phyloP scores from a whole-genome alignment of 805 yeast species.

The Candida loeiensis region DNA sequence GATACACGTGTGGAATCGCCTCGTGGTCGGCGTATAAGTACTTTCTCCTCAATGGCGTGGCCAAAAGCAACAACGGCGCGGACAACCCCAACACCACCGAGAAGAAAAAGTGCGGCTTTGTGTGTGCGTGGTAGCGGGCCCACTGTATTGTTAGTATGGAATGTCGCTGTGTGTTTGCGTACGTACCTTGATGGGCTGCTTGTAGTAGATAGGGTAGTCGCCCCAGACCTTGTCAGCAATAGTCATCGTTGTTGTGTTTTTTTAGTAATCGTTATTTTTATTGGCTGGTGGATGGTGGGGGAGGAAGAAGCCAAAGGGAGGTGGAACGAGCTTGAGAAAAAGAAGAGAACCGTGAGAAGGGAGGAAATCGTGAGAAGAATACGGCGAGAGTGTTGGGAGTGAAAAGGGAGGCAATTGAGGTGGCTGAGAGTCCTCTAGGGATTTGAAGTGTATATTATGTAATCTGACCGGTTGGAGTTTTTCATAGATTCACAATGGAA shows the following conservation, averaged over 20 bases:
- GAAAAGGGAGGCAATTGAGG: too few relatives aligned
- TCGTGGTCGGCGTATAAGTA: conserved; percentile 61
- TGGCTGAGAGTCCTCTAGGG: too few relatives aligned
- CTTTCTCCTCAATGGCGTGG: conserved; percentile 68
- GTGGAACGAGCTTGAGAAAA: too few relatives aligned
- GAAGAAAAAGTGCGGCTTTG: conserved; percentile 70
- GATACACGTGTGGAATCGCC: conserved; percentile 61
- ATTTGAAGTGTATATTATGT: too few relatives aligned
- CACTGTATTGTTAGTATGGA: conserved; percentile 41
- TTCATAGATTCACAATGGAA: too few relatives aligned
- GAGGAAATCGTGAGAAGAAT: too few relatives aligned
- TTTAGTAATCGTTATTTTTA: conserved; percentile 3
- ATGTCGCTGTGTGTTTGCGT: not conserved
- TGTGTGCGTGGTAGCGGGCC: conserved; percentile 72
- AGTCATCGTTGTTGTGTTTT: conserved; percentile 4
- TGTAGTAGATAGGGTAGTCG: conserved; percentile 55
- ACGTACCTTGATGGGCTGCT: conserved; percentile 63
- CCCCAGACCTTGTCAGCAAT: conserved; percentile 44
- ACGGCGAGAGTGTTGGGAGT: too few relatives aligned
- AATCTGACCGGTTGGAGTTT: too few relatives aligned
- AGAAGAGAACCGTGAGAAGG: too few relatives aligned
- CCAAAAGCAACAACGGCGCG: conserved; percentile 62
- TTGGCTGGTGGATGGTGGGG: conserved; percentile 4
- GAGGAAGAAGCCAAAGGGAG: not conserved
- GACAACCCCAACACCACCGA: conserved; percentile 60